A percentile compares a stretch with the other conserved stretches of the same genome.
phyloP scores from a whole-genome alignment of 1,139 yeast genomes.

The Saccharomycopsis hybrid region DNA sequence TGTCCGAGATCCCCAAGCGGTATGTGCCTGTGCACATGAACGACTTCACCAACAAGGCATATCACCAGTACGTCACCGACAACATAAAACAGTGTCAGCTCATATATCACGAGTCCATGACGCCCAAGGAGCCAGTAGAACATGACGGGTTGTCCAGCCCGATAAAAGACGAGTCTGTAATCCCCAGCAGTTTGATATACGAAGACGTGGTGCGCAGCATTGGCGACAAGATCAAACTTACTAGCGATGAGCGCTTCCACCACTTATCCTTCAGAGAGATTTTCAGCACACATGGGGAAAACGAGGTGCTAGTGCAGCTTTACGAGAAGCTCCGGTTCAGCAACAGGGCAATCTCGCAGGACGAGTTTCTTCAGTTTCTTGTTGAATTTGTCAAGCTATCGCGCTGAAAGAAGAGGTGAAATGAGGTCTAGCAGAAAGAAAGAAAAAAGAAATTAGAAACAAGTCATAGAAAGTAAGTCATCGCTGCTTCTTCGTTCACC shows the following conservation, averaged over 20 bases:
- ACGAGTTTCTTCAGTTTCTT: conserved; percentile 17
- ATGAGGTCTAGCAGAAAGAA: too few relatives aligned
- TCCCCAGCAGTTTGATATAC: conserved; percentile 20
- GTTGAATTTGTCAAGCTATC: conserved; percentile 18
- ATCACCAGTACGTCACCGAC: conserved; percentile 10
- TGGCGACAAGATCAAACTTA: conserved; percentile 11
- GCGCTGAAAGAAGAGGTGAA: too few relatives aligned
- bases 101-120: conserved; percentile 13
- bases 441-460: too few relatives aligned
- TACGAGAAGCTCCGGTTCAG: conserved; percentile 20
- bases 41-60: conserved; percentile 8
- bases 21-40: conserved; percentile 18
- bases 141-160: conserved; percentile 20
- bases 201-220: conserved; percentile 20
- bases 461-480: too few relatives aligned
- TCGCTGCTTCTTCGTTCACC: too few relatives aligned
- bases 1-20: conserved; percentile 18
- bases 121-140: conserved; percentile 11
- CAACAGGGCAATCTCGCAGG: conserved; percentile 15
- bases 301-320: conserved; percentile 5
- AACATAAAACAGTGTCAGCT: conserved; percentile 17
- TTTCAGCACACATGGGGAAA: conserved; percentile 1
- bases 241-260: not conserved
- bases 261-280: conserved; percentile 17
- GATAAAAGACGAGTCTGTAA: conserved; percentile 10